These are phyloP conservation scores for Didymellaceae sp. DNA, from an alignment of 2,329 filamentous ascomycete genomes.

Conservation along the genomic window DNA sequence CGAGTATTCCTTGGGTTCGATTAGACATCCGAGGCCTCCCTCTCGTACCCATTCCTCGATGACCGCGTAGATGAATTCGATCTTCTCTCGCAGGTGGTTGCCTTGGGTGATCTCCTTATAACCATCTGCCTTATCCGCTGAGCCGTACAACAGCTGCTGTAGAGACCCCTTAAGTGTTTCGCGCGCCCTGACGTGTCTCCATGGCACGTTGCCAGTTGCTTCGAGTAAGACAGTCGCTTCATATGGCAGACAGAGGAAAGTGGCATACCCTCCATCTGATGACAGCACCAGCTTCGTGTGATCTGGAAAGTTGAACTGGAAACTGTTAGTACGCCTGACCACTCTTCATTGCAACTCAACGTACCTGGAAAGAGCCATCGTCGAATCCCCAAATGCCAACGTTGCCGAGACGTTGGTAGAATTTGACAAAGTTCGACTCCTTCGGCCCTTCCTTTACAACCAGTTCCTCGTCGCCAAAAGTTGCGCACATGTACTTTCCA, in stretches of 20 bases:
- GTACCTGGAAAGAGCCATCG: conserved; percentile 78
- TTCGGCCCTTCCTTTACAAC: conserved; percentile 54
- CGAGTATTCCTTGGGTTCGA: conserved; percentile 45
- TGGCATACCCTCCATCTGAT: conserved; percentile 74
- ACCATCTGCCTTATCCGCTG: conserved; percentile 57
- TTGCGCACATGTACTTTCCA: conserved; percentile 70
- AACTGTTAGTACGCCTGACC: not conserved
- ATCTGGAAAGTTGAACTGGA: conserved; percentile 83
- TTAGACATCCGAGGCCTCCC: conserved; percentile 67
- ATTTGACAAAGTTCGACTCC: conserved; percentile 68
- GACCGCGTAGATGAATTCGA: conserved; percentile 73
- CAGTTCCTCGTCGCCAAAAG: conserved; percentile 54
- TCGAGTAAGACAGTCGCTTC: conserved; percentile 72
- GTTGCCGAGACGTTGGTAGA: conserved; percentile 81
- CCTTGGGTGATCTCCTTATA: conserved; percentile 65
- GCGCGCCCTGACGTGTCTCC: conserved; percentile 72
- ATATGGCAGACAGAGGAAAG: conserved; percentile 78
- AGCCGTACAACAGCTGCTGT: conserved; percentile 72
- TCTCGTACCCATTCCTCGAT: conserved; percentile 74
- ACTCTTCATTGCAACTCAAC: conserved; percentile 13
- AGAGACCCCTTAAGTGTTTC: conserved; percentile 75
- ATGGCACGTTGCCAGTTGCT: conserved; percentile 64
- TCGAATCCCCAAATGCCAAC: conserved; percentile 83
- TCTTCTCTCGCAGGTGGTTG: conserved; percentile 76
- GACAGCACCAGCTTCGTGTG: conserved; percentile 86